Conservation (phyloP, 2,329 filamentous ascomycete genomes). For the Passalora sequoiae region DNA sequence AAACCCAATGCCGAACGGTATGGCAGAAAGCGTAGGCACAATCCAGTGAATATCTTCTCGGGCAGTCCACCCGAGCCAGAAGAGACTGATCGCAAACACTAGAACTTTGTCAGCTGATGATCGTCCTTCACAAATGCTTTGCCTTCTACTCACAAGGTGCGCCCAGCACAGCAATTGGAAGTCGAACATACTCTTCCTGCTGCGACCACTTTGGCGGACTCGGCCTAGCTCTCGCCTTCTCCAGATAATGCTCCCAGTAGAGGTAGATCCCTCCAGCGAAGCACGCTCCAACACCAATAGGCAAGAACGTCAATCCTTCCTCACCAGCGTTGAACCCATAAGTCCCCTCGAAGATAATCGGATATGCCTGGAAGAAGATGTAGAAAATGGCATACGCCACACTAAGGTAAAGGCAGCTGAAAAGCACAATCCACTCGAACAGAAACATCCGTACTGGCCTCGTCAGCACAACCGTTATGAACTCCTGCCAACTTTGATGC, state of each 20-base stretch:
- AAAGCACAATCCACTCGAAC: constrained; percentile 68
- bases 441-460: constrained; percentile 68
- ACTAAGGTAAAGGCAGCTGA: constrained; percentile 64
- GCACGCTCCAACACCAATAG: constrained; percentile 60
- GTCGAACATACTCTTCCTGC: constrained; percentile 61
- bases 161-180: constrained; percentile 63
- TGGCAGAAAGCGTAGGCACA: constrained; percentile 45
- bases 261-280: constrained; percentile 59
- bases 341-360: constrained; percentile 57
- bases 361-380: constrained; percentile 74
- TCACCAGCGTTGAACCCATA: constrained; percentile 62
- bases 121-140: too few species aligned
- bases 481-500: constrained; percentile 49
- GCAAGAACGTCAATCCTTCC: constrained; percentile 63
- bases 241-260: constrained; percentile 58
- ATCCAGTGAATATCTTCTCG: constrained; percentile 39
- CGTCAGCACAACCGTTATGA: constrained; percentile 64
- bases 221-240: constrained; percentile 43
- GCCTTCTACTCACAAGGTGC: too few species aligned
- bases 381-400: constrained; percentile 60
- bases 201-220: constrained; percentile 51
- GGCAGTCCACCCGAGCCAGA: constrained; percentile 58
- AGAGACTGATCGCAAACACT: constrained; percentile 39
- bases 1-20: constrained; percentile 49
- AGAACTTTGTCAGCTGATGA: too few species aligned